These are phyloP conservation scores for Fusarium lateritium DNA, from an alignment of 2,329 filamentous ascomycete species.

Conservation along the genomic window DNA sequence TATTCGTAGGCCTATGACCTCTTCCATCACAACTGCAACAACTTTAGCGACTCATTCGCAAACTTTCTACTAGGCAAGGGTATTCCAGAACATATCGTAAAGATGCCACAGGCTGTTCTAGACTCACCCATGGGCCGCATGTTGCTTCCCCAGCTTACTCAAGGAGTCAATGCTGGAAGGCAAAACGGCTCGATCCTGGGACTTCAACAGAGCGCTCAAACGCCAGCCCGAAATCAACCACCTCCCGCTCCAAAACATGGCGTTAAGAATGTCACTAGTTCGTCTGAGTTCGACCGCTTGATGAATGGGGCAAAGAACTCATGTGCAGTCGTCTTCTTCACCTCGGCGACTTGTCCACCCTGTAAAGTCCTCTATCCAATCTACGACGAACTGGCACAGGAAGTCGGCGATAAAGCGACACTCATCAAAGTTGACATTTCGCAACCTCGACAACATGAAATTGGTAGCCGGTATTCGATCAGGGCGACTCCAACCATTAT, in stretches of 20 bases:
- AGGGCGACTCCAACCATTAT: conserved; percentile 90
- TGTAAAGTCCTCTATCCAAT: conserved; percentile 87
- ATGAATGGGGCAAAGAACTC: conserved; percentile 73
- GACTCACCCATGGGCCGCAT: conserved; percentile 90
- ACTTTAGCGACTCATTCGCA: conserved; percentile 93
- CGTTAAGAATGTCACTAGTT: conserved; percentile 73
- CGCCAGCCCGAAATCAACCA: conserved; percentile 32
- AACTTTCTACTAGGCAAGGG: conserved; percentile 91
- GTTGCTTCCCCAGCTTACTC: conserved; percentile 79
- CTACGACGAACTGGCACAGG: conserved; percentile 84
- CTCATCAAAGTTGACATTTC: conserved; percentile 89
- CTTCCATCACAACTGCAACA: conserved; percentile 95
- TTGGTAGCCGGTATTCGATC: conserved; percentile 76
- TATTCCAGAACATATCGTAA: conserved; percentile 89
- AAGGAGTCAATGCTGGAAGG: conserved; percentile 65
- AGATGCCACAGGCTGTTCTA: conserved; percentile 87
- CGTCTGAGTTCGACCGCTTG: conserved; percentile 50
- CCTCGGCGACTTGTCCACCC: conserved; percentile 86
- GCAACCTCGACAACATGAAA: conserved; percentile 72
- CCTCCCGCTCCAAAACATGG: conserved; percentile 43
- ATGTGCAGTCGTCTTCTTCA: conserved; percentile 91
- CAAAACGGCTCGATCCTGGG: conserved; percentile 67
- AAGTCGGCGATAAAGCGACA: conserved; percentile 76
- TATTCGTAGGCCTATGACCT: conserved; percentile 83
- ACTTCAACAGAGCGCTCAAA: conserved; percentile 59